Conservation (phyloP, 2,329 filamentous ascomycete species). For the Botryosphaeria dothidea region DNA sequence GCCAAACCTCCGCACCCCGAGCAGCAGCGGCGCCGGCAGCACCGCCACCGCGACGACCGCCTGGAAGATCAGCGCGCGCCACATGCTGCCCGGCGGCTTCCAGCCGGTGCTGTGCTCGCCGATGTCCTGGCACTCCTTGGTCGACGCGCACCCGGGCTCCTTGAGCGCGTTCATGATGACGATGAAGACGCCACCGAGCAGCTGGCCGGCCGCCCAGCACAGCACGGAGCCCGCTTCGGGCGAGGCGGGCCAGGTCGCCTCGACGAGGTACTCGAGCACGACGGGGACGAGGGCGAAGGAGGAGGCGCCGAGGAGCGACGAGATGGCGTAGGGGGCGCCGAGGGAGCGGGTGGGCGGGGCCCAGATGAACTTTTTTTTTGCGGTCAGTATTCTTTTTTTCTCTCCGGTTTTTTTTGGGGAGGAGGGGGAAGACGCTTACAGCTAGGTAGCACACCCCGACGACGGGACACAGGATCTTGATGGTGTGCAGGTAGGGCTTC, state of each 20-base stretch:
- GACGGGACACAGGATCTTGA: constrained; percentile 74
- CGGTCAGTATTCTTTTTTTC: too few relatives aligned
- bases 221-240: constrained; percentile 83
- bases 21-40: constrained; percentile 65
- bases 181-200: constrained; percentile 83
- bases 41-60: constrained; percentile 68
- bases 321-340: constrained; percentile 71
- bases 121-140: constrained; percentile 28
- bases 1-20: constrained; percentile 68
- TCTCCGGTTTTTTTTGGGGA: too few relatives aligned
- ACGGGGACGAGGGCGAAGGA: constrained; percentile 81
- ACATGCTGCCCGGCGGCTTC: constrained; percentile 70
- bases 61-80: constrained; percentile 73
- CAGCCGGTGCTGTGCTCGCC: constrained; percentile 25
- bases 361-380: constrained; percentile 63
- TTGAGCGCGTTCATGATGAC: constrained; percentile 77
- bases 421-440: too few relatives aligned
- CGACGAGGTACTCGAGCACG: constrained; percentile 81
- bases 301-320: constrained; percentile 74
- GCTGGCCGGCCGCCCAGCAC: constrained; percentile 83
- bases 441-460: constrained; percentile 72
- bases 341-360: constrained; percentile 66
- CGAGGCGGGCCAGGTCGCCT: constrained; percentile 82
- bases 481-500: constrained; percentile 65
- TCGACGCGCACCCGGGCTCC: constrained; percentile 28